Conservation (phyloP, 2,329 filamentous ascomycete genomes). For the Thelonectria blattea region DNA sequence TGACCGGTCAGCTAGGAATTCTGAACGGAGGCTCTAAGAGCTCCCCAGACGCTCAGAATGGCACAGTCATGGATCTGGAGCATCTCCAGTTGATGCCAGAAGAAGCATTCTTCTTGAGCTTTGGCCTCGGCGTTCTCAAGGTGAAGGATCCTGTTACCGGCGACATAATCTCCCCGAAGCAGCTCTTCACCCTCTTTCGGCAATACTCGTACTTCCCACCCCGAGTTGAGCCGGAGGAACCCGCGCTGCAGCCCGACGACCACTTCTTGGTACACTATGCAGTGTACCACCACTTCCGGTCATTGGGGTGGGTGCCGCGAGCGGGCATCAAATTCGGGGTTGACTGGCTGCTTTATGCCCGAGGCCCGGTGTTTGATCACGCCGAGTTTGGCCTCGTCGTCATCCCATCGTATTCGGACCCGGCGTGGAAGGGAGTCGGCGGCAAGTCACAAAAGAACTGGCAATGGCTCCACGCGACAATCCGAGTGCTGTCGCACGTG, state of each 20-base stretch:
- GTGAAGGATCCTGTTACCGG: conserved; percentile 60
- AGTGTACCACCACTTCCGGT: conserved; percentile 95
- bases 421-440: conserved; percentile 70
- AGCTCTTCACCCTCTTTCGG: conserved; percentile 72
- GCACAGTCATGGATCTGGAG: conserved; percentile 63
- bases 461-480: conserved; percentile 88
- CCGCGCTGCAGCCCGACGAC: conserved; percentile 72
- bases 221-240: conserved; percentile 43
- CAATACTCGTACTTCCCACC: conserved; percentile 74
- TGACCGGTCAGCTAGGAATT: conserved; percentile 21
- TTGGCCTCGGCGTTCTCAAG: conserved; percentile 76
- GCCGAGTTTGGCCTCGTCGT: conserved; percentile 91
- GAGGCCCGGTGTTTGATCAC: conserved; percentile 92
- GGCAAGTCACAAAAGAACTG: conserved; percentile 62
- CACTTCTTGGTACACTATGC: conserved; percentile 85
- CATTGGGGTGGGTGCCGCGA: conserved; percentile 91
- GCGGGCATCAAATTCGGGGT: conserved; percentile 93
- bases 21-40: conserved; percentile 12
- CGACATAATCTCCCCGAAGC: conserved; percentile 54
- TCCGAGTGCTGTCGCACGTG: conserved; percentile 87
- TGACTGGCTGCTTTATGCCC: conserved; percentile 92
- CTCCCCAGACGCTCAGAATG: neutral
- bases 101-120: conserved; percentile 89
- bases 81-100: conserved; percentile 91
- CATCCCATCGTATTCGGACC: conserved; percentile 78